phyloP scores from a whole-genome alignment of 2,329 filamentous ascomycete species.

The Zymoseptoria passerinii region DNA sequence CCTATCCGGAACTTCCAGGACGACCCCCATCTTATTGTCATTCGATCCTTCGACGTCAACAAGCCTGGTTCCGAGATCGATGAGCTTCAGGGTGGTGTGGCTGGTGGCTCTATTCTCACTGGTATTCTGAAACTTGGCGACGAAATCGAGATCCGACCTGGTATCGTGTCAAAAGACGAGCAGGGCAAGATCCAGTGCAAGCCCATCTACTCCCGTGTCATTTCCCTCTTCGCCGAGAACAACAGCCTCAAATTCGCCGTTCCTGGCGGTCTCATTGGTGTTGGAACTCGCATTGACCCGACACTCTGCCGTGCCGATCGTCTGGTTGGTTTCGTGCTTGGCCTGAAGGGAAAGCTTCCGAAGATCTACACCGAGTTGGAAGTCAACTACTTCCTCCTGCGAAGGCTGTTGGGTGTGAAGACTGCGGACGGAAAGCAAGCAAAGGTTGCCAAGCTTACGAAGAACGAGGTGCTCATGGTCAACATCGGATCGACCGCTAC shows the following conservation, averaged over 20 bases:
- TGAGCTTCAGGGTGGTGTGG: slow-evolving; percentile 96
- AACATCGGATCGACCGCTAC: slow-evolving; percentile 98
- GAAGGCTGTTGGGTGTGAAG: slow-evolving; percentile 89
- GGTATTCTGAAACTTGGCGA: slow-evolving; percentile 95
- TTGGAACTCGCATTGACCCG: slow-evolving; percentile 93
- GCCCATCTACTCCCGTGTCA: slow-evolving; percentile 91
- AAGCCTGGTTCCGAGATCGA: slow-evolving; percentile 99
- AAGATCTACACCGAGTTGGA: slow-evolving; percentile 98
- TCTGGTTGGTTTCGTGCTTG: slow-evolving; percentile 94
- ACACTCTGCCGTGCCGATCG: slow-evolving; percentile 98
- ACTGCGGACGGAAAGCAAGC: slow-evolving; percentile 98
- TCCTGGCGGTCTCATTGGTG: slow-evolving; percentile 94
- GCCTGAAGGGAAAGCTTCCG: slow-evolving; percentile 84
- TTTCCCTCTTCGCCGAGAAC: slow-evolving; percentile 92
- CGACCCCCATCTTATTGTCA: slow-evolving; percentile 97
- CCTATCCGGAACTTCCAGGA: slow-evolving; percentile 83
- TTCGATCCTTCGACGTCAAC: slow-evolving; percentile 98
- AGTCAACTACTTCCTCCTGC: slow-evolving; percentile 98
- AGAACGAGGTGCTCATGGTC: slow-evolving; percentile 99
- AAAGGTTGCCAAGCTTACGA: slow-evolving; percentile 95
- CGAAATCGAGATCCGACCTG: slow-evolving; percentile 97
- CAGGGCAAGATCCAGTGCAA: slow-evolving; percentile 91
- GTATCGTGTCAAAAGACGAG: slow-evolving; percentile 93
- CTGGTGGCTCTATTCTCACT: slow-evolving; percentile 91
- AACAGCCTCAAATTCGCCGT: slow-evolving; percentile 98